Conservation (phyloP, 2,329 filamentous ascomycete genomes). For the Colletotrichum lini region DNA sequence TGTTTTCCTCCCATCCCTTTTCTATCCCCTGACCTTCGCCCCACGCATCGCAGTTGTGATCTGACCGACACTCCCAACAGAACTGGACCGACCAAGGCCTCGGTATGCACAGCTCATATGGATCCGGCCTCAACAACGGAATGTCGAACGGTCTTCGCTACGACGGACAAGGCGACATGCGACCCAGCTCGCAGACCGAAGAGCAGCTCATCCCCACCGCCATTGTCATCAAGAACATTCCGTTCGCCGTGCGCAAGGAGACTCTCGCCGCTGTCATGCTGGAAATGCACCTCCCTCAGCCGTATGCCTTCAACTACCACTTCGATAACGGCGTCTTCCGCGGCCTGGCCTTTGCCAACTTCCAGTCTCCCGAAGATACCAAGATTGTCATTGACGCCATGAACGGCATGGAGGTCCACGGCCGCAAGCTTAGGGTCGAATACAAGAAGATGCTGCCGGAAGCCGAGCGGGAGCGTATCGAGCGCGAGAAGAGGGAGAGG, state of each 20-base stretch:
- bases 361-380: constrained; percentile 95
- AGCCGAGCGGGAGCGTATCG: constrained; percentile 94
- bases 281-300: constrained; percentile 91
- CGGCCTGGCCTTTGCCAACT: constrained; percentile 97
- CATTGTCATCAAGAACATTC: constrained; percentile 99
- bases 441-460: constrained; percentile 99
- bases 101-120: constrained; percentile 58
- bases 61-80: constrained; percentile 49
- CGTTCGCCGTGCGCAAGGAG: constrained; percentile 98
- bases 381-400: constrained; percentile 91
- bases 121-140: constrained; percentile 46
- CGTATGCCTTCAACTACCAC: constrained; percentile 99
- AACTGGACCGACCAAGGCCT: constrained; percentile 67
- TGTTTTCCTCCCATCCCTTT: constrained; percentile 50
- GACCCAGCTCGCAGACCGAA: constrained; percentile 59
- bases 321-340: constrained; percentile 98
- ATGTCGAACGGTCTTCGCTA: constrained; percentile 61
- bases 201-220: constrained; percentile 98
- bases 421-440: constrained; percentile 93
- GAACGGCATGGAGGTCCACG: constrained; percentile 96
- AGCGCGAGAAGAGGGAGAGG: constrained; percentile 96
- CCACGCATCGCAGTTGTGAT: neutral
- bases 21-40: neutral
- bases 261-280: constrained; percentile 94
- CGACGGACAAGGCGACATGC: constrained; percentile 51